Base-by-base conservation (phyloP, 2,329 filamentous ascomycete genomes). In the Fusarium subtropicale region DNA sequence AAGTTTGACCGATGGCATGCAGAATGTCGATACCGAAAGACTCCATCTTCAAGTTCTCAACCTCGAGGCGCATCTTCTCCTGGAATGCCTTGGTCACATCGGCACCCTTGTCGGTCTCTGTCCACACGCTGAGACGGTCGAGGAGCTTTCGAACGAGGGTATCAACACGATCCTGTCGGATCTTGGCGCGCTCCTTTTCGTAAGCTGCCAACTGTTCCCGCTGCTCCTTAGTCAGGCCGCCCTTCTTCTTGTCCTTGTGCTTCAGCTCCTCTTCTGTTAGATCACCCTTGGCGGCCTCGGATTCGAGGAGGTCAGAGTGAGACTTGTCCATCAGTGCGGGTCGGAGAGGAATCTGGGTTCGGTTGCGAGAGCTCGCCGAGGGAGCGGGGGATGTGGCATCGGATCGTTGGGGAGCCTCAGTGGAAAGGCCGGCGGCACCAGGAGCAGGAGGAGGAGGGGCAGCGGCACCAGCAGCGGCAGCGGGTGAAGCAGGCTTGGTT, bases 41-140 rank as follows among this genome's bases (percentile, higher is more conserved):
- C 82, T 99, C 96, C 93, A 99, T 99, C 86, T 98, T 99, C 74
- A 99, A 85, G 77, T 98, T 97, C 83, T 99, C 96, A 28, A 97
- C 93, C 82, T 99, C 96, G 41, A 98, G 89, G 41, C 91, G 88
- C 72, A 92, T 97, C 87, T 99, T 97, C 78, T 95, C 93, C 79
- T 94, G 91, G 84, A 98, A 99, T 0, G 96, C 92, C 60, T 83
- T 84, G 34, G 95, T 98, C 63, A 97, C 93, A 73, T 97, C 94
- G 16, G 81, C 66, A 46, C 91, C 88, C 83, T 96, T 97, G 82
- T 98, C 96, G 5, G 95, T 97, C 84, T 99, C 96, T 8, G 96
- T 97, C 95, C 94, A 98, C 42, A 98, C 90, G 70, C 91, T 94
- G 76, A 98, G 88, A 61, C 94, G 91, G 79, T 97, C 93, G 64